Percentiles rank a stretch among this genome's conserved stretches.
Conservation (phyloP, 208 protist genomes). For the Trypanosomatidae sp. region DNA sequence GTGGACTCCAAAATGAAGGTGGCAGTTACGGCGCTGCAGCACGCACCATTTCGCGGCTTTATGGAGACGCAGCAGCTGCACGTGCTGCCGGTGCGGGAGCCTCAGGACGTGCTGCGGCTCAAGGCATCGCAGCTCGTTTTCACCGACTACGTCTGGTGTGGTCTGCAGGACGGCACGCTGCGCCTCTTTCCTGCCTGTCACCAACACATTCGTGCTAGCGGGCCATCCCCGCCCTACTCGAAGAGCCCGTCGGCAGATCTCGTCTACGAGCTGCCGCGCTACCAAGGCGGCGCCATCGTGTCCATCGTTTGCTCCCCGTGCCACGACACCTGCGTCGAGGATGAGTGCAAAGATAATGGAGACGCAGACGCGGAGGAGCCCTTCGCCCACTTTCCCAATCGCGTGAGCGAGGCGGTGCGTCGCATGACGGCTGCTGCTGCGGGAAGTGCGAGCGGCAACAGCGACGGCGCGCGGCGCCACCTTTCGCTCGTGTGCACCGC, state of each 20-base stretch:
- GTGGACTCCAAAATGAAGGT: conserved; percentile 62
- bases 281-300: conserved; percentile 66
- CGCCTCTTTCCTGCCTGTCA: conserved; percentile 69
- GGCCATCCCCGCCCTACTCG: conserved; percentile 42
- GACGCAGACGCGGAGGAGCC: too few relatives aligned
- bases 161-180: conserved; percentile 81
- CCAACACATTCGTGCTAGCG: conserved; percentile 46
- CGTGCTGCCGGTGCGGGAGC: conserved; percentile 62
- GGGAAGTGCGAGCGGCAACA: background rate
- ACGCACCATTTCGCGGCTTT: conserved; percentile 82
- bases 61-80: conserved; percentile 58
- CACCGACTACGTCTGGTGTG: conserved; percentile 90
- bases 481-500: conserved; percentile 83
- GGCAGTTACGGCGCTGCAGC: conserved; percentile 54
- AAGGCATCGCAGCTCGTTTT: conserved; percentile 56
- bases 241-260: conserved; percentile 55
- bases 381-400: conserved; percentile 37
- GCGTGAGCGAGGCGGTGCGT: conserved; percentile 68
- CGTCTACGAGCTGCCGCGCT: conserved; percentile 86
- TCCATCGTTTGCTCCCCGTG: conserved; percentile 76
- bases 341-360: too few relatives aligned
- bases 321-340: conserved; percentile 39
- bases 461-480: conserved; percentile 45
- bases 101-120: conserved; percentile 59
- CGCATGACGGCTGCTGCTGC: conserved; percentile 25